Conservation (phyloP, 2,329 filamentous ascomycete genomes). For the Xylariomycetidae sp. region DNA sequence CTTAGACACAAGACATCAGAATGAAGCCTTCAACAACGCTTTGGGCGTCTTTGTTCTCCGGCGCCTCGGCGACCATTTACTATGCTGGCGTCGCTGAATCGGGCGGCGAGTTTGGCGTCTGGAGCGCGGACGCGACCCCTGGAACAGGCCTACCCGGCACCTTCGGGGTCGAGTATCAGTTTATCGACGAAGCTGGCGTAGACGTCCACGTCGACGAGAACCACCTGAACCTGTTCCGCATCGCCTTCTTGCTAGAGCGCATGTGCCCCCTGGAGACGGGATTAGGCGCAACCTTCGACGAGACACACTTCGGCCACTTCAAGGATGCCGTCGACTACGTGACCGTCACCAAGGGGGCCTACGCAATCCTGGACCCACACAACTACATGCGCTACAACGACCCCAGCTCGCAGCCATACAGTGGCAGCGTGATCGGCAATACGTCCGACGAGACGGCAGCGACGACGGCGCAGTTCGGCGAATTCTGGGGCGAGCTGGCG, state of each 20-base stretch:
- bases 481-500: constrained; percentile 46
- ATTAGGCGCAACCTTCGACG: constrained; percentile 44
- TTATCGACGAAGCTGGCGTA: constrained; percentile 41
- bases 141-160: constrained; percentile 43
- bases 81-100: constrained; percentile 45
- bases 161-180: constrained; percentile 46
- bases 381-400: constrained; percentile 53
- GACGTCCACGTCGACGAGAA: constrained; percentile 42
- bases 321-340: constrained; percentile 46
- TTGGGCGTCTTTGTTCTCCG: constrained; percentile 14
- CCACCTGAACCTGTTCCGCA: constrained; percentile 43
- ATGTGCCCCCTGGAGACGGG: constrained; percentile 43
- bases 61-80: constrained; percentile 38
- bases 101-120: constrained; percentile 43
- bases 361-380: constrained; percentile 47
- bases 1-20: neutral
- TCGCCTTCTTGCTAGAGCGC: constrained; percentile 46
- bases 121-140: constrained; percentile 27
- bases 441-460: constrained; percentile 37
- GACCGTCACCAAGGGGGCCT: constrained; percentile 39
- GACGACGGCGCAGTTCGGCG: constrained; percentile 41
- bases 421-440: constrained; percentile 46
- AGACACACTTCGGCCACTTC: constrained; percentile 42
- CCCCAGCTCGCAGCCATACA: constrained; percentile 42
- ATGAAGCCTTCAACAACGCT: constrained; percentile 18